Conservation (phyloP, 495 filamentous ascomycete species). For the Aspergillus indologenus region DNA sequence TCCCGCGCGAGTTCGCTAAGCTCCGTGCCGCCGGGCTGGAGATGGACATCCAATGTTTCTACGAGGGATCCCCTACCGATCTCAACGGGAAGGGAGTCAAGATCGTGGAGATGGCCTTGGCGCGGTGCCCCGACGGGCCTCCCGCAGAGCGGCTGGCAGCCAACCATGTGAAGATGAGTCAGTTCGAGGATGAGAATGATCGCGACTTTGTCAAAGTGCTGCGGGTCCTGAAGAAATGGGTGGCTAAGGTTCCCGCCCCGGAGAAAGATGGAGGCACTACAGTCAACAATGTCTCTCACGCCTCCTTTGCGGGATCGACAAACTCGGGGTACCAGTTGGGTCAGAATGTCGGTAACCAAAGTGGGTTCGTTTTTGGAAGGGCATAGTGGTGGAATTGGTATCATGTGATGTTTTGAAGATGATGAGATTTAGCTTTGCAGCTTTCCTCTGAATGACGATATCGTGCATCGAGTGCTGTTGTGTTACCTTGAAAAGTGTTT, state of each 20-base stretch:
- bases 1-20: constrained; percentile 4
- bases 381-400: not conserved
- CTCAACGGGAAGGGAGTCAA: constrained; percentile 4
- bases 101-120: constrained; percentile 8
- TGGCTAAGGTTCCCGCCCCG: not conserved
- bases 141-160: not conserved
- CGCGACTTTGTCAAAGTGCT: constrained; percentile 5
- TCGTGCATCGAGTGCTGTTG: not conserved
- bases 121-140: not conserved
- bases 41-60: constrained; percentile 4
- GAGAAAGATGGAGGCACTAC: not conserved
- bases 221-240: constrained; percentile 7
- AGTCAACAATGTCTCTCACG: constrained; percentile 3
- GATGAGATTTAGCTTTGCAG: not conserved
- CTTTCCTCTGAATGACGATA: not conserved
- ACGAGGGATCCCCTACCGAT: not conserved
- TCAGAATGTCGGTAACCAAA: constrained; percentile 3
- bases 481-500: not conserved
- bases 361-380: constrained; percentile 3
- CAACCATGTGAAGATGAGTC: constrained; percentile 1
- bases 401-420: not conserved
- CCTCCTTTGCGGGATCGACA: not conserved
- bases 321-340: constrained; percentile 9
- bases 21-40: not conserved
- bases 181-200: not conserved